A percentile compares a stretch with the other conserved stretches of the same genome.
Evolutionary conservation across 2,329 filamentous ascomycete genomes (phyloP).

Genomic region (Domatiomyces catenatus): DNA sequence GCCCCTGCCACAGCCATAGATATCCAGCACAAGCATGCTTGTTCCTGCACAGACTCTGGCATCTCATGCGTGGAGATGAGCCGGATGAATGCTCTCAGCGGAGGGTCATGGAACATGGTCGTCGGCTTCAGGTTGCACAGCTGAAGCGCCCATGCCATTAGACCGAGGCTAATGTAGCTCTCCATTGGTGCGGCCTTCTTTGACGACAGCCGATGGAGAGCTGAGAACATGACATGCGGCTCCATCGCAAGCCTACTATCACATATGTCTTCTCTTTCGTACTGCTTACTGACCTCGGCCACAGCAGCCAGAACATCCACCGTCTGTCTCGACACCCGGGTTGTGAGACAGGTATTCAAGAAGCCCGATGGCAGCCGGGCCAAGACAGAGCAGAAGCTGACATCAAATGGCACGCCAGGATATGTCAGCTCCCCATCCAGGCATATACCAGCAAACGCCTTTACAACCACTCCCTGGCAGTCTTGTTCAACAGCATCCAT

Average conservation of each 20-base stretch:
- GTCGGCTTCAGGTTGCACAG: slow-evolving; percentile 7
- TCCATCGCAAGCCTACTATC: slow-evolving; percentile 4
- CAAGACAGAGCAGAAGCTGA: slow-evolving; percentile 9
- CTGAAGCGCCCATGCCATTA: slow-evolving; percentile 12
- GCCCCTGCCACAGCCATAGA: slow-evolving; percentile 10
- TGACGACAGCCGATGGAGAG: slow-evolving; percentile 13
- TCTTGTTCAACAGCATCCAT: slow-evolving; percentile 5
- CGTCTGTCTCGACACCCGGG: slow-evolving; percentile 12
- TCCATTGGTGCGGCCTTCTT: slow-evolving; percentile 7
- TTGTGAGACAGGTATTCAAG: slow-evolving; percentile 9
- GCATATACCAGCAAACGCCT: slow-evolving; percentile 10
- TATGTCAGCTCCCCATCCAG: slow-evolving; percentile 12
- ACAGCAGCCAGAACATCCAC: slow-evolving; percentile 10
- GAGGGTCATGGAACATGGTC: slow-evolving; percentile 15
- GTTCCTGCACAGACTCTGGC: slow-evolving; percentile 4
- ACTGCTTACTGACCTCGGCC: slow-evolving; percentile 1
- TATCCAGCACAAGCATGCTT: slow-evolving; percentile 9
- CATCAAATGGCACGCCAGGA: slow-evolving; percentile 10
- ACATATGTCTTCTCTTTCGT: background rate
- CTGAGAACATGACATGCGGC: slow-evolving; percentile 11
- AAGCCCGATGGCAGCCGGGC: slow-evolving; percentile 10
- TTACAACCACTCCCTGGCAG: slow-evolving; percentile 6
- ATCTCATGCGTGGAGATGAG: slow-evolving; percentile 7
- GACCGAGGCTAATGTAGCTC: slow-evolving; percentile 8
- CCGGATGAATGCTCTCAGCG: slow-evolving; percentile 11